phyloP scores from a whole-genome alignment of 1,284 basidiomycete genomes.

The Bjerkandera adusta region DNA sequence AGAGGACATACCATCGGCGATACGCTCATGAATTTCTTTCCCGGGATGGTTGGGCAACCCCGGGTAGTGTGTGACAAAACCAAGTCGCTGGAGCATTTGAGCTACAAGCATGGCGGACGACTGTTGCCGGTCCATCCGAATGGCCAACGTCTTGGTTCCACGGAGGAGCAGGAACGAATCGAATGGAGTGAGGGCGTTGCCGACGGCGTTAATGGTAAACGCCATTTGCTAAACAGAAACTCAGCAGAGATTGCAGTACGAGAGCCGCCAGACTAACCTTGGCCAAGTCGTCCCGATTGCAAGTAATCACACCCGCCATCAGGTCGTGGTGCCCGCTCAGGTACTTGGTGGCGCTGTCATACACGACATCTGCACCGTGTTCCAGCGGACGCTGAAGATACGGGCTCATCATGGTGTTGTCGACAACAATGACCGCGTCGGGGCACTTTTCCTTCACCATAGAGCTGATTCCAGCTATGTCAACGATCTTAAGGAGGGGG shows the following conservation, averaged over 20 bases:
- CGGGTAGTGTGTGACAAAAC: slow-evolving; percentile 94
- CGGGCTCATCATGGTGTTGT: slow-evolving; percentile 99
- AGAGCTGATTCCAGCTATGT: slow-evolving; percentile 79
- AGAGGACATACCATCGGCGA: slow-evolving; percentile 64
- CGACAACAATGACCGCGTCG: slow-evolving; percentile 86
- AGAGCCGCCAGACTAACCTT: slow-evolving; percentile 50
- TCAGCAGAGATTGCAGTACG: not conserved
- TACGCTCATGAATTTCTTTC: slow-evolving; percentile 84
- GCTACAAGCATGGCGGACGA: slow-evolving; percentile 84
- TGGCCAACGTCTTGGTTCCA: slow-evolving; percentile 94
- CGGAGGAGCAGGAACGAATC: slow-evolving; percentile 96
- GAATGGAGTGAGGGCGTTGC: slow-evolving; percentile 95
- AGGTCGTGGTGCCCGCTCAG: slow-evolving; percentile 98
- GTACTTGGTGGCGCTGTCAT: slow-evolving; percentile 98
- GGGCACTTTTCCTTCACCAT: slow-evolving; percentile 82
- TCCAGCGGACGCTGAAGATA: slow-evolving; percentile 96
- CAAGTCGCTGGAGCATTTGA: slow-evolving; percentile 81
- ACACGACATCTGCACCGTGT: slow-evolving; percentile 95
- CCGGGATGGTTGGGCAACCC: slow-evolving; percentile 85
- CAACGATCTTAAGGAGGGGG: slow-evolving; percentile 94
- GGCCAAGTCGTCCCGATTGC: slow-evolving; percentile 88
- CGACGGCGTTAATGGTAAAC: slow-evolving; percentile 94
- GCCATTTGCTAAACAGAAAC: slow-evolving; percentile 67
- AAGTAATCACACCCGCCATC: slow-evolving; percentile 95
- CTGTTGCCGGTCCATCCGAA: slow-evolving; percentile 97